Conservation (phyloP, 495 filamentous ascomycete species). For the Hyaloscypha variabilis region DNA sequence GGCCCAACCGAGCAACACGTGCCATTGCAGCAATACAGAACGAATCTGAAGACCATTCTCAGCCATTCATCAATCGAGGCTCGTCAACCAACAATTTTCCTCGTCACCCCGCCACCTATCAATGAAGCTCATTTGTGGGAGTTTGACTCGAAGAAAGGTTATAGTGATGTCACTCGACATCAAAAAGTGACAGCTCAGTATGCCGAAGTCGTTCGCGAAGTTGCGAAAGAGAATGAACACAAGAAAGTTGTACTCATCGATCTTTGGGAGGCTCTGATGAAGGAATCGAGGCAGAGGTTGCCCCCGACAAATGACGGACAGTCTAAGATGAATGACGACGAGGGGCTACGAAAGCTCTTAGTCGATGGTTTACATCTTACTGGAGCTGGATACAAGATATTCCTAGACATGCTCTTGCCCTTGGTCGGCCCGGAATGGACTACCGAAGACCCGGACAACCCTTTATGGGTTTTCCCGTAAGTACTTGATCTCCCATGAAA, state of each 20-base stretch:
- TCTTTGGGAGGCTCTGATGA: constrained; percentile 66
- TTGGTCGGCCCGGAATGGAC: constrained; percentile 44
- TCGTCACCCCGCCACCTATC: constrained; percentile 68
- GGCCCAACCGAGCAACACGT: constrained; percentile 63
- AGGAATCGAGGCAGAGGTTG: constrained; percentile 45
- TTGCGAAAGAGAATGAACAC: constrained; percentile 56
- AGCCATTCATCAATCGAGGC: constrained; percentile 56
- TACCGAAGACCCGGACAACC: constrained; percentile 32
- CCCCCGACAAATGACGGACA: constrained; percentile 34
- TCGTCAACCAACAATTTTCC: constrained; percentile 60
- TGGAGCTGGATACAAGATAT: constrained; percentile 49
- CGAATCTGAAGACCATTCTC: constrained; percentile 61
- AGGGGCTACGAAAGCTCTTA: constrained; percentile 48
- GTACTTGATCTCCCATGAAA: constrained; percentile 8
- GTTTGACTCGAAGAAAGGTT: constrained; percentile 44
- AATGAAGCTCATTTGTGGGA: constrained; percentile 58
- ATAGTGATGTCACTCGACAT: constrained; percentile 46
- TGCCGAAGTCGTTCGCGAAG: constrained; percentile 55
- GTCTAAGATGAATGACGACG: constrained; percentile 42
- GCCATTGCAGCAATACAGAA: constrained; percentile 57
- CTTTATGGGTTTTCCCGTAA: constrained; percentile 36
- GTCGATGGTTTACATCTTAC: constrained; percentile 58
- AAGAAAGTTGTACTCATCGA: constrained; percentile 71
- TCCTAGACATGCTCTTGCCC: constrained; percentile 46
- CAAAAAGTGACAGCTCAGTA: constrained; percentile 58